These are phyloP conservation scores for Colletotrichum brevisporum DNA, from an alignment of 2,329 filamentous ascomycete genomes.

Conservation along the genomic window DNA sequence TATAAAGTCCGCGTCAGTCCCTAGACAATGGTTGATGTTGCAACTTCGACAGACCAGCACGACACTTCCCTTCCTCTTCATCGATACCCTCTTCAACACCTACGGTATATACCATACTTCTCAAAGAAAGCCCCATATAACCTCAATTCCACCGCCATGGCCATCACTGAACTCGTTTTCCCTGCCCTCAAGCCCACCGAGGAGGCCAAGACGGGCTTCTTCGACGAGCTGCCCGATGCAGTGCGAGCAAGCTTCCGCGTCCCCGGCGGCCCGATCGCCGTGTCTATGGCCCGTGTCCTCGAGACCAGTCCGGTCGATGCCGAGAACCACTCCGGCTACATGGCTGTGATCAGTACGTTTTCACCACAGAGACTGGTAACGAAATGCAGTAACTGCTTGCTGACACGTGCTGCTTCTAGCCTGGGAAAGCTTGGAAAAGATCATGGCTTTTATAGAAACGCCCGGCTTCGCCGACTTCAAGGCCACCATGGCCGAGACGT, in stretches of 20 bases:
- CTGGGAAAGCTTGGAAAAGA: conserved; percentile 16
- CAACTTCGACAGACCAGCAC: too few species aligned
- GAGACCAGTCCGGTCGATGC: conserved; percentile 8
- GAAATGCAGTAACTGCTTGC: too few species aligned
- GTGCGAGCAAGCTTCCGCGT: neutral
- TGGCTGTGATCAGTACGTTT: conserved; percentile 17
- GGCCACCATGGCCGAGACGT: neutral
- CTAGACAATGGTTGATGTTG: too few species aligned
- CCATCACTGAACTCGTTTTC: conserved; percentile 22
- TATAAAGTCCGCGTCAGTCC: too few species aligned
- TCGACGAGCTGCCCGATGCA: neutral
- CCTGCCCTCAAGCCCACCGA: neutral
- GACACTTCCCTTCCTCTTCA: too few species aligned
- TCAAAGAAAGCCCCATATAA: too few species aligned
- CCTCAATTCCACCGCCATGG: neutral
- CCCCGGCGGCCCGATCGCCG: neutral
- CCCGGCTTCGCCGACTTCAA: conserved; percentile 10
- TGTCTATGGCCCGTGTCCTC: conserved; percentile 9
- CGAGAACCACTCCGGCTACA: conserved; percentile 13
- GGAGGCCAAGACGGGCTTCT: neutral
- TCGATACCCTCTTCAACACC: too few species aligned
- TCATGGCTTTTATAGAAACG: neutral
- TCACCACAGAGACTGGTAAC: too few species aligned
- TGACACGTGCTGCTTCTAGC: neutral
- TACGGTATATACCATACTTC: too few species aligned